Evolutionary conservation across 2,329 filamentous ascomycete genomes (phyloP).

Genomic region (Penicillium occitanis): DNA sequence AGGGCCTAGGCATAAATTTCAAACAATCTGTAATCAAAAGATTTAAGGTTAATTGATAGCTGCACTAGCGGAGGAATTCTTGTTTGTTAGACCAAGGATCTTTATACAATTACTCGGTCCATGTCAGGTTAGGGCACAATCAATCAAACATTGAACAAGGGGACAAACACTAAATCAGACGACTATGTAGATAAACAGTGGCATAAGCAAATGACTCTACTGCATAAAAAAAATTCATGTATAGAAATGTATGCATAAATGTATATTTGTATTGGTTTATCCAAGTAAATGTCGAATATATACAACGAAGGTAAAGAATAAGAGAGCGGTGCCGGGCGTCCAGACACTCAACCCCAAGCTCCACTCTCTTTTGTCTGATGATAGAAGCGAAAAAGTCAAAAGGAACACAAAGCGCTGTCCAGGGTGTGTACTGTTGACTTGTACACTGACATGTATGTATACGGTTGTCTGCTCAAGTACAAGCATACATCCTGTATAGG

Average conservation of each 20-base stretch:
- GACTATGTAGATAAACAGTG: not conserved
- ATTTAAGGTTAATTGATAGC: not conserved
- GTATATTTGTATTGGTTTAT: not conserved
- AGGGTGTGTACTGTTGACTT: not conserved
- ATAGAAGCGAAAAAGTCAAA: not conserved
- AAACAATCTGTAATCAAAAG: not conserved
- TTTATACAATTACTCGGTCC: not conserved
- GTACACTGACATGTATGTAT: not conserved
- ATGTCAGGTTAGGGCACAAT: not conserved
- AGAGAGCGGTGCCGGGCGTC: not conserved
- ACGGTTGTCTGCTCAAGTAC: not conserved
- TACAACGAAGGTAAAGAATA: slow-evolving; percentile 1
- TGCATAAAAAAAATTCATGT: not conserved
- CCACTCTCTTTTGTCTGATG: not conserved
- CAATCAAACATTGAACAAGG: not conserved
- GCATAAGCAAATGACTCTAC: not conserved
- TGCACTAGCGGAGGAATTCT: not conserved
- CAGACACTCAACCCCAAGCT: not conserved
- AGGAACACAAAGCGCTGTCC: not conserved
- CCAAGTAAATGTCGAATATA: slow-evolving; percentile 1
- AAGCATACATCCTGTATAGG: not conserved
- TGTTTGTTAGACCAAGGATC: not conserved
- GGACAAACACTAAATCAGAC: not conserved
- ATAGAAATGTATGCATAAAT: not conserved
- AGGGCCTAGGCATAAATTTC: too few species aligned